Evolutionary conservation across 106 monocot species (phyloP), one percentile per base, ranked within the genome.

Genomic region (Dendrobium huoshanense): DNA sequence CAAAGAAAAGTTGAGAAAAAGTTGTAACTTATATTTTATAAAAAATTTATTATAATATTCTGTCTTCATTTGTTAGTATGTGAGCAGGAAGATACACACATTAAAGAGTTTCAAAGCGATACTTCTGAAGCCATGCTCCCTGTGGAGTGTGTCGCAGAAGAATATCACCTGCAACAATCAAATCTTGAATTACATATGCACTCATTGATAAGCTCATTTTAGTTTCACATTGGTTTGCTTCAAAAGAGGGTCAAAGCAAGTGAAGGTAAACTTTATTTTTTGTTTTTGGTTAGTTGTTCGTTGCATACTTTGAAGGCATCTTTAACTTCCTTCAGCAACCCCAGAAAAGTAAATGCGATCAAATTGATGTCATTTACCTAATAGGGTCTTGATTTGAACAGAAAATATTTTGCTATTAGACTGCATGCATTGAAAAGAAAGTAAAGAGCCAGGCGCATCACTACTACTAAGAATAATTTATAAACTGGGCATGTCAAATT

Each of bases 161-260:
- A 91, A 91, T 80, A 91, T 81, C 81, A 94, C 89, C 94, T 94
- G 85, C 82, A 79, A 78, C 78, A 55, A 42, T 74, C 43, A 74
- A 43, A 74, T 74, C 41, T 44, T 70, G 37, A 70, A 37, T 70
- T 22, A 70, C 37, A 70, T 37, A 37, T 37, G 17, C 37, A 24
- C 22, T 65, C 24, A 24, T 17, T 59, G 59, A 59, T 59, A 59
- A 8, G 9, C 16, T 17, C 59, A 61, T 61, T 68, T 68, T 22
- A 68, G 68, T 4, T 18, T 24, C 68, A 31, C 68, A 20, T 68
- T n/a, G 13, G 11, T 68, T 68, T 68, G 68, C 10, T 68, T 10
- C 31, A 25, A 31, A 25, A 31, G 10, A 68, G 68, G 31, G 0
- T 31, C 68, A 68, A 68, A 68, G 31, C 68, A 68, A 9, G 25